Base-by-base conservation (phyloP, 2,329 filamentous ascomycete genomes). In the Escovopsis sp. region DNA sequence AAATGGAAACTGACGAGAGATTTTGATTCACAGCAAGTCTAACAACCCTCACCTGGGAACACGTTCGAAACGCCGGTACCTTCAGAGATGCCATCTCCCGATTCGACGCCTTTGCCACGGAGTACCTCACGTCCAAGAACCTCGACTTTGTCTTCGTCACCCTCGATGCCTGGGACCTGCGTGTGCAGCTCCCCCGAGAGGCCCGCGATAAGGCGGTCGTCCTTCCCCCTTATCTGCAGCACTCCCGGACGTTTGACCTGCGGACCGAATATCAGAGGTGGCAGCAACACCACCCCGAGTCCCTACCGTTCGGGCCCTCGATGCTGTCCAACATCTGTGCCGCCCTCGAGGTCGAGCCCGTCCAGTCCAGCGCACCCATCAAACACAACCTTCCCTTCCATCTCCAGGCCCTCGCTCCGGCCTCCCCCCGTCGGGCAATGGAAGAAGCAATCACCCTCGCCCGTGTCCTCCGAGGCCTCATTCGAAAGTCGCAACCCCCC, bases 301-400 rank as follows among this genome's bases (percentile, higher is more conserved):
- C 89, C 44, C 75, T 98, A 43, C 89, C 91, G 3, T 98, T 96
- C 58, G 91, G 89, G 15, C 89, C 91, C 40, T 94, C 86, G 45
- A 93, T 91, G 62, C 74, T 98, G 50, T 82, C 88, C 54, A 96
- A 96, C 65, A 98, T 98, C 61, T 98, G 91, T 68, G 91, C 91
- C 49, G 91, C 91, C 43, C 80, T 98, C 42, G 91, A 98, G 66
- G 91, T 98, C 39, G 91, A 98, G 65, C 88, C 93, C 43, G 87
- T 98, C 33, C 88, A 96, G 66, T 89, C 88, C 10, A 96, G 88
- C 57, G 89, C 91, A 44, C 91, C 91, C 37, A 96, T 98, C 67
- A 98, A 96, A 67, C 91, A 96, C 63, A 96, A 96, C 61, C 74
- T 98, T 34, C 91, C 91, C 10, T 98, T 98, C 68, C 91, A 98